Evolutionary conservation across 75 land plant species (phyloP).

Genomic region (Sequoiadendron giganteum): DNA sequence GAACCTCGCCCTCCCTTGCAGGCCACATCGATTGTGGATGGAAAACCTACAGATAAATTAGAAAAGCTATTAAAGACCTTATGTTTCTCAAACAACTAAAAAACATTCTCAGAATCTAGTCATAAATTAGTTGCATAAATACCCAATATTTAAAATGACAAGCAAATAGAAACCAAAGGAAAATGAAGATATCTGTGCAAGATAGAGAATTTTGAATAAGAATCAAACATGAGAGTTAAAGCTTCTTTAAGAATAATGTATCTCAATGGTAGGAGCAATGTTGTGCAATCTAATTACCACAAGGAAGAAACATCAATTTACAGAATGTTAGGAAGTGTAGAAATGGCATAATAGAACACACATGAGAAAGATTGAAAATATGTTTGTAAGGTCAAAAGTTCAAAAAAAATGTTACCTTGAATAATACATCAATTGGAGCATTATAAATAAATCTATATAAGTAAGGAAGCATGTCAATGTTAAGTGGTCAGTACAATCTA

Average conservation of each 20-base stretch:
- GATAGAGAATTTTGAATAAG: not conserved
- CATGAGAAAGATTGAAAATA: not conserved
- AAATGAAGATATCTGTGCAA: not conserved
- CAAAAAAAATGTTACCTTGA: not conserved
- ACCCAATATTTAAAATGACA: not conserved
- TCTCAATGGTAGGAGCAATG: not conserved
- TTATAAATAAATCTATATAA: not conserved
- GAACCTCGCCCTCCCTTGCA: conserved; percentile 88
- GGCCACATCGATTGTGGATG: conserved; percentile 99
- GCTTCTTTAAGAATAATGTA: not conserved
- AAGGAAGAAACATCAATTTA: not conserved
- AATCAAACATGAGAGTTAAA: not conserved
- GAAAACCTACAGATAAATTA: conserved; percentile 56
- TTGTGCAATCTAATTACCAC: not conserved
- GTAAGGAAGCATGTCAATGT: not conserved
- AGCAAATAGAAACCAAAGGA: not conserved
- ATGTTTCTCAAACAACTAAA: not conserved
- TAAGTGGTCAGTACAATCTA: not conserved
- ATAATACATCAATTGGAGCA: not conserved
- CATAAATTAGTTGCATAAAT: not conserved
- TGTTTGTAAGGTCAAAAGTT: not conserved
- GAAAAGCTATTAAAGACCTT: not conserved
- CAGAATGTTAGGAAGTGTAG: not conserved
- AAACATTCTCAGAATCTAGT: not conserved
- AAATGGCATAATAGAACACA: not conserved